Conservation (phyloP, 352 stramenopile genomes). For the Globisporangium nagaii region DNA sequence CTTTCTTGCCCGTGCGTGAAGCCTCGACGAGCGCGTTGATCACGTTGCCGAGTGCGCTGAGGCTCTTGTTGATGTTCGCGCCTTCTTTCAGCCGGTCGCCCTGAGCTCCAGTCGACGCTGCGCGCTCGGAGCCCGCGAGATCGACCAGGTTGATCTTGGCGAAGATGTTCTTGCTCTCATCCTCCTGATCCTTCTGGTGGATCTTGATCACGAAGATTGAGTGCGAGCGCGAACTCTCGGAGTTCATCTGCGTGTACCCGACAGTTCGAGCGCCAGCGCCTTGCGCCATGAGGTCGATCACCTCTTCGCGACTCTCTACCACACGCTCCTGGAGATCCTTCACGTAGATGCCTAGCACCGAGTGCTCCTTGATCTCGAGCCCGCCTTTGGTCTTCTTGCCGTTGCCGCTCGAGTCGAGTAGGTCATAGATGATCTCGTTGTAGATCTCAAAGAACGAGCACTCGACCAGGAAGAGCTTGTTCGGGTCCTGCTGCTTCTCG, state of each 20-base stretch:
- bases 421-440: slow-evolving; percentile 95
- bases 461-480: slow-evolving; percentile 87
- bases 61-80: slow-evolving; percentile 92
- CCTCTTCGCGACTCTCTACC: slow-evolving; percentile 83
- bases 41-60: slow-evolving; percentile 90
- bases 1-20: slow-evolving; percentile 74
- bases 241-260: slow-evolving; percentile 92
- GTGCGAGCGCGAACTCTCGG: slow-evolving; percentile 90
- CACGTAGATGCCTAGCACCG: slow-evolving; percentile 93
- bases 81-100: slow-evolving; percentile 91
- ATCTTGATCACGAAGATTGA: slow-evolving; percentile 96
- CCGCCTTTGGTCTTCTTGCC: slow-evolving; percentile 84
- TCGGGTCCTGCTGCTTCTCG: slow-evolving; percentile 53
- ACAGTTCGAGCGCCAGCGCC: slow-evolving; percentile 64
- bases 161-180: slow-evolving; percentile 85
- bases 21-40: slow-evolving; percentile 91
- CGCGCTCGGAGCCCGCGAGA: slow-evolving; percentile 89
- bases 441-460: slow-evolving; percentile 96
- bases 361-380: slow-evolving; percentile 93
- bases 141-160: slow-evolving; percentile 95
- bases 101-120: slow-evolving; percentile 87
- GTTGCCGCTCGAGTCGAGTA: slow-evolving; percentile 86
- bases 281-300: slow-evolving; percentile 76
- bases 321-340: slow-evolving; percentile 88
- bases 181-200: slow-evolving; percentile 85